Evolutionary conservation across 257 asterid genomes (phyloP).

Genomic region (Solanum medicagineum): DNA sequence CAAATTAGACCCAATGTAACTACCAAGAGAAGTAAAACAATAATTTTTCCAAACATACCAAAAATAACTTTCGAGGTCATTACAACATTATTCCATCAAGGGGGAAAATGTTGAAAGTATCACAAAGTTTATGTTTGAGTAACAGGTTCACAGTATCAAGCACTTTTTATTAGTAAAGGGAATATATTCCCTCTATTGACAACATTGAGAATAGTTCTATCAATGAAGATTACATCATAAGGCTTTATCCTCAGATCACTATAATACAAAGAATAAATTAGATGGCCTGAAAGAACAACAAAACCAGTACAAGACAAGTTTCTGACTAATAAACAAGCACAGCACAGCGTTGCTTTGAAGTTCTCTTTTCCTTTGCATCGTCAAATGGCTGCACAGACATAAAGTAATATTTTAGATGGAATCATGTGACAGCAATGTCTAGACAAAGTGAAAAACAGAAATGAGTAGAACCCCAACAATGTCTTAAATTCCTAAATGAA

Average conservation of each 20-base stretch:
- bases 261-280: neutral
- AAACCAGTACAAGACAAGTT: neutral
- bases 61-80: too few relatives aligned
- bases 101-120: neutral
- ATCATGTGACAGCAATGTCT: neutral
- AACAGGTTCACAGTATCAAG: neutral
- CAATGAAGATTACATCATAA: neutral
- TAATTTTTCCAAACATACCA: too few relatives aligned
- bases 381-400: conserved; percentile 32
- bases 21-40: too few relatives aligned
- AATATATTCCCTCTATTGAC: neutral
- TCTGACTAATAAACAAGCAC: conserved; percentile 26
- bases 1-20: too few relatives aligned
- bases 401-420: neutral
- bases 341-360: conserved; percentile 36
- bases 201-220: neutral
- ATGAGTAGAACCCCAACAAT: neutral
- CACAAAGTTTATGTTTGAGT: neutral
- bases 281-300: neutral
- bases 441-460: neutral
- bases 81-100: neutral
- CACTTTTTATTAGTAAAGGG: neutral
- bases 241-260: neutral
- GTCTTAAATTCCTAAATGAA: neutral
- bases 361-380: conserved; percentile 31